Evolutionary conservation across 768 basidiomycete genomes (phyloP), one percentile per base, ranked within the genome.

Genomic region (Tylopilus plumbeoviolaceoides): DNA sequence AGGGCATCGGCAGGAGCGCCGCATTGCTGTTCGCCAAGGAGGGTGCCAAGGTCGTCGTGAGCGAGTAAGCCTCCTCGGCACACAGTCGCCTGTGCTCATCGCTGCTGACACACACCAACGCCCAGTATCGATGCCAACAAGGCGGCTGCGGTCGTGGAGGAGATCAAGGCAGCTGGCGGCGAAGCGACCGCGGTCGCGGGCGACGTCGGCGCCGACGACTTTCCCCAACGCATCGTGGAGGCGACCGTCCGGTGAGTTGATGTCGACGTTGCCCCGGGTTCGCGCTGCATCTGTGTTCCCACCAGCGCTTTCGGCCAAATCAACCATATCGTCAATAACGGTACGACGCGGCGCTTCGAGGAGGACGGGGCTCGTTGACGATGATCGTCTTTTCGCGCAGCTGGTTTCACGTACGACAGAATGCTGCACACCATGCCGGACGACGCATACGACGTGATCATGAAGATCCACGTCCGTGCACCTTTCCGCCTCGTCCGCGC

Each of bases 391-490:
- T 33, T 17, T 47, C 55, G 8, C 38, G 30, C 28, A 82, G 84
- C 85, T 44, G 85, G 84, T 44, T 89, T 89, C 73, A 89, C 87
- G 7, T 89, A 79, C 60, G 87, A 91, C 77, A 87, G 85, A 69
- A 93, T 93, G 91, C 74, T 91, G 36, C 90, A 91, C 71, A 90
- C 88, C 6, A 90, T 85, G 54, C 83, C 87, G 3, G 91, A 93
- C 70, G 87, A 91, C 41, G 79, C 82, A 2, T 93, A 81, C 65
- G 85, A 90, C 56, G 76, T 92, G 59, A 92, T 92, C 62, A 75
- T 87, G 69, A 88, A 87, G 65, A 83, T 92, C 47, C 91, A 93
- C 68, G 85, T 90, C 61, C 83, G 87, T 47, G 89, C 91, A 3
- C 91, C 91, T 0, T 93, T 92, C 82, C 76, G 89, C 38, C 82